These are phyloP conservation scores for Furcasterigmium furcatum DNA, from an alignment of 2,329 filamentous ascomycete genomes.

Conservation along the genomic window DNA sequence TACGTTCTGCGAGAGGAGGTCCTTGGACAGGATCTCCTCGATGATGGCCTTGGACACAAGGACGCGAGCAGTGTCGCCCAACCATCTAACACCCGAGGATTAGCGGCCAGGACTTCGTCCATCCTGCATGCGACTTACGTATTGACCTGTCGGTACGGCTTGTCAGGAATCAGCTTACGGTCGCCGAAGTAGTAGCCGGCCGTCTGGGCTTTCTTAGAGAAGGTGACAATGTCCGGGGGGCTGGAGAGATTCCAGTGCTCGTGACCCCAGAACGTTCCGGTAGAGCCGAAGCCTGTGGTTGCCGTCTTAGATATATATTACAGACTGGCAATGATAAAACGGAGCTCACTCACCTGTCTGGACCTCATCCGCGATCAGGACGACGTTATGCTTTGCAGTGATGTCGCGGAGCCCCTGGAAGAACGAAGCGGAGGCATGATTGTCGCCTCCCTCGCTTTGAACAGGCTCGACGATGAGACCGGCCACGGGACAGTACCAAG, in stretches of 20 bases:
- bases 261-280: constrained; percentile 84
- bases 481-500: constrained; percentile 62
- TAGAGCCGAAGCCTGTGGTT: constrained; percentile 66
- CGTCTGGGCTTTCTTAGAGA: constrained; percentile 83
- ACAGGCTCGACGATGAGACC: constrained; percentile 77
- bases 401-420: constrained; percentile 72
- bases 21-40: constrained; percentile 66
- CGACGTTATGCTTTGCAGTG: constrained; percentile 65
- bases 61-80: constrained; percentile 76
- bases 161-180: constrained; percentile 70
- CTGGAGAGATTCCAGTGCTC: constrained; percentile 74
- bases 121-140: constrained; percentile 62
- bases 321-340: constrained; percentile 65
- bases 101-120: too few relatives aligned
- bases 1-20: constrained; percentile 61
- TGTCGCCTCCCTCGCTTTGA: constrained; percentile 81
- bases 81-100: constrained; percentile 53
- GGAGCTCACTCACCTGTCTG: constrained; percentile 14
- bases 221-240: constrained; percentile 83
- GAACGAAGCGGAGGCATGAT: constrained; percentile 76
- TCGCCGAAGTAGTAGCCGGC: constrained; percentile 82
- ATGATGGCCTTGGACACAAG: constrained; percentile 77
- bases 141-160: constrained; percentile 84
- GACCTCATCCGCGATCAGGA: constrained; percentile 74
- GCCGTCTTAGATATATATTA: not conserved